Percentiles rank a stretch among this genome's conserved stretches.
Evolutionary conservation across 192 early-diverging fungal species (phyloP).

Genomic region (Entomortierella chlamydospora): DNA sequence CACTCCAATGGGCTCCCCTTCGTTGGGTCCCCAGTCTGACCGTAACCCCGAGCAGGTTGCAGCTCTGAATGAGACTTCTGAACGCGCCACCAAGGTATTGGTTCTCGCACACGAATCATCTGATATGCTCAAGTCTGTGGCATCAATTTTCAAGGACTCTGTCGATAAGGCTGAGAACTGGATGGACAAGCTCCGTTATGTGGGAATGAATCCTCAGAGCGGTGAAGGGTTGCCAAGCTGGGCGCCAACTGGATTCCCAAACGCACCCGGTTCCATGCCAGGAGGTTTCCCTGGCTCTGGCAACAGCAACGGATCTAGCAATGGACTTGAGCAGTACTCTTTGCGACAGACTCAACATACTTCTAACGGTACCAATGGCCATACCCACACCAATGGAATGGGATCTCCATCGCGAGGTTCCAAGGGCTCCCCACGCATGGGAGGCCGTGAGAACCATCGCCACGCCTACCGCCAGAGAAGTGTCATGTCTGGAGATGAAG

Average conservation of each 20-base stretch:
- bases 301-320: not conserved
- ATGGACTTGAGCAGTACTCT: slow-evolving; percentile 43
- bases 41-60: slow-evolving; percentile 29
- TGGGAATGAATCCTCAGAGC: slow-evolving; percentile 53
- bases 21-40: slow-evolving; percentile 45
- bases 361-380: slow-evolving; percentile 18
- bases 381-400: not conserved
- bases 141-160: slow-evolving; percentile 75
- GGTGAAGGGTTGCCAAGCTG: slow-evolving; percentile 48
- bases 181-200: slow-evolving; percentile 61
- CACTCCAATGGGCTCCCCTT: slow-evolving; percentile 56
- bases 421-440: slow-evolving; percentile 36
- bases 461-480: slow-evolving; percentile 46
- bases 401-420: slow-evolving; percentile 40
- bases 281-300: slow-evolving; percentile 41
- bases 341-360: slow-evolving; percentile 38
- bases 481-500: slow-evolving; percentile 50
- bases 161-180: slow-evolving; percentile 73
- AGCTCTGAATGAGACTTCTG: slow-evolving; percentile 52
- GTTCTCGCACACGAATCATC: slow-evolving; percentile 78
- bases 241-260: slow-evolving; percentile 51
- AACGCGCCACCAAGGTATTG: slow-evolving; percentile 72
- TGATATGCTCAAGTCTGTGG: slow-evolving; percentile 76
- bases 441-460: slow-evolving; percentile 18
- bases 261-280: slow-evolving; percentile 20